These are phyloP conservation scores for Lepidium didymum DNA, from an alignment of 345 rosid species.

Conservation along the genomic window DNA sequence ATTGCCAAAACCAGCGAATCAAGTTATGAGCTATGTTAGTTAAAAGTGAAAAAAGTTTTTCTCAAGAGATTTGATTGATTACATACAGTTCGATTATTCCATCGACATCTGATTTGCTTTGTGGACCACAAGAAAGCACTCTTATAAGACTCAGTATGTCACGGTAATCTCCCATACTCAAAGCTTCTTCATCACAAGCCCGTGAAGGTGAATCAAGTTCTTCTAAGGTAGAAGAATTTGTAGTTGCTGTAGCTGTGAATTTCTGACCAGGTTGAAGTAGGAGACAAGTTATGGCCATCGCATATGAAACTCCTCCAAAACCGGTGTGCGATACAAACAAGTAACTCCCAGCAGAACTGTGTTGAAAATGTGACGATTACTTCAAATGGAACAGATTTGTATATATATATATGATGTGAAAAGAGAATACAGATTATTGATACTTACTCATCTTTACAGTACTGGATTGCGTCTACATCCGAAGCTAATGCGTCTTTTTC, in stretches of 20 bases:
- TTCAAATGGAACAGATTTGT: neutral
- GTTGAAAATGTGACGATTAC: neutral
- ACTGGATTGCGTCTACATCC: conserved; percentile 80
- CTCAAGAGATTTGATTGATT: neutral
- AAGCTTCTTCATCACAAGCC: conserved; percentile 68
- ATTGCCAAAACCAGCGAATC: conserved; percentile 5
- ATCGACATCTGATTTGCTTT: conserved; percentile 90
- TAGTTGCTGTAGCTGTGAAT: conserved; percentile 17
- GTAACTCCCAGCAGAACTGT: conserved; percentile 71
- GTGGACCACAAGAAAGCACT: conserved; percentile 84
- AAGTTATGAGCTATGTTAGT: neutral
- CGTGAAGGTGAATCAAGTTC: conserved; percentile 34
- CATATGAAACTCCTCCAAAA: conserved; percentile 86
- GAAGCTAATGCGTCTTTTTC: conserved; percentile 89
- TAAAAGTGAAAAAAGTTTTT: neutral
- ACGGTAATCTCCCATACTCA: conserved; percentile 85
- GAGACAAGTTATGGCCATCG: conserved; percentile 83
- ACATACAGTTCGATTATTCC: conserved; percentile 54
- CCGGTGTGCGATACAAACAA: conserved; percentile 91
- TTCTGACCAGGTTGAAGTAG: conserved; percentile 55
- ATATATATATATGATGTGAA: neutral
- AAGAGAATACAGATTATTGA: neutral
- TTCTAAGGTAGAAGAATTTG: conserved; percentile 22
- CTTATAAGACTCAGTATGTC: conserved; percentile 92
- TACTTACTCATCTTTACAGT: conserved; percentile 70